A percentile compares a stretch with the other conserved stretches of the same genome.
Evolutionary conservation across 805 yeast species (phyloP).

Genomic region (Kodamaea nitidulidarum): DNA sequence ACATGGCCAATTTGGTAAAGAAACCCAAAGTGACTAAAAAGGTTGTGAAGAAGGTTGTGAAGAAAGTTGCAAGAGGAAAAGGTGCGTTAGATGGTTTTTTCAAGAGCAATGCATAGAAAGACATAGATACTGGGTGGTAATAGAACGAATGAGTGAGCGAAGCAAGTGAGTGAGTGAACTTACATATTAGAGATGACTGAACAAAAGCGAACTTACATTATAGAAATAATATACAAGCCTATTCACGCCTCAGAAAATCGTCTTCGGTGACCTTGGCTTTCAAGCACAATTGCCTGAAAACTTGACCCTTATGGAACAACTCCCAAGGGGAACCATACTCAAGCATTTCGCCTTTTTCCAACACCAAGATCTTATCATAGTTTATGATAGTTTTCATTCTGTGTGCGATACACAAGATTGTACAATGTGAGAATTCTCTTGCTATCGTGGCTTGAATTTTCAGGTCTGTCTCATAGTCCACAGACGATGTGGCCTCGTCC

Average conservation of each 20-base stretch:
- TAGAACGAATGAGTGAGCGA: too few relatives aligned
- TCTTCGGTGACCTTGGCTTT: conserved; percentile 38
- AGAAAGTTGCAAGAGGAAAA: conserved; percentile 49
- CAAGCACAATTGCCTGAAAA: conserved; percentile 68
- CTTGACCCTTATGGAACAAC: conserved; percentile 47
- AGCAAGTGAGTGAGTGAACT: too few relatives aligned
- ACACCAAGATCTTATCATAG: conserved; percentile 74
- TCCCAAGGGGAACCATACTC: conserved; percentile 72
- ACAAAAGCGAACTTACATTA: too few relatives aligned
- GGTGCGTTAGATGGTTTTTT: conserved; percentile 73
- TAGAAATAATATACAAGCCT: too few relatives aligned
- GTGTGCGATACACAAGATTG: conserved; percentile 86
- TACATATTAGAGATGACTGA: too few relatives aligned
- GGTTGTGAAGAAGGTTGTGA: conserved; percentile 23
- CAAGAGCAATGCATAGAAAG: conserved; percentile 27
- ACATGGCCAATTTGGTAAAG: conserved; percentile 22
- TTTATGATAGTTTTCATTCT: conserved; percentile 69
- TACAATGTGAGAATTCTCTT: conserved; percentile 62
- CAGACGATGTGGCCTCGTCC: conserved; percentile 80
- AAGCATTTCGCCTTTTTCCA: conserved; percentile 73
- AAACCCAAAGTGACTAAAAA: conserved; percentile 7
- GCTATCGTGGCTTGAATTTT: conserved; percentile 73
- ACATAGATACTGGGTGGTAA: too few relatives aligned
- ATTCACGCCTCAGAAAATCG: too few relatives aligned
- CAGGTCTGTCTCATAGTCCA: conserved; percentile 83